Base-by-base conservation (phyloP, 1,139 yeast genomes). In the Meyerozyma elateridarum region DNA sequence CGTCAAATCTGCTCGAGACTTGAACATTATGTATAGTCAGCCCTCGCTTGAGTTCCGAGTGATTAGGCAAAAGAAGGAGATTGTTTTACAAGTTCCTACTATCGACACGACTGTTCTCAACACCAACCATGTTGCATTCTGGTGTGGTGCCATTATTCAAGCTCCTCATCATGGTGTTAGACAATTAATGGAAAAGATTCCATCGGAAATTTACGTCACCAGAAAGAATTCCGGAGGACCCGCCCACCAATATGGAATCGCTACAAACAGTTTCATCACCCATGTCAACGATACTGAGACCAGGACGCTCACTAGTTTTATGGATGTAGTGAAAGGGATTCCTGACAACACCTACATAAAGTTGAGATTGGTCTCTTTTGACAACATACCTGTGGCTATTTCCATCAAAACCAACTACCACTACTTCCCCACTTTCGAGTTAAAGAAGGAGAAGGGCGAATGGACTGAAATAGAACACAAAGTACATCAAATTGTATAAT, bases 361-460 rank as follows among this genome's bases (percentile, higher is more conserved):
- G 51, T 63, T 88, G 41, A 73, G 95, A 44, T 61, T 84, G 30
- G 91, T 87, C 28, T 79, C 94, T 1, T 85, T 83, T 56, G 96
- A 88, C 46, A 81, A 81, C 40, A 78, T 85, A 15, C 95, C 95
- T 9, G 74, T 79, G 46, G 95, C 96, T 2, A 79, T 83, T 35
- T 81, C 95, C 1, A 59, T 88, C 48, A 87, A 87, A 56, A 85
- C 95, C 1, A 85, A 85, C 53, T 85, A 85, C 49, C 96, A 88
- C 52, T 89, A 88, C 52, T 88, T 85, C 69, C 94, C 95, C 27
- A 87, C 95, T 1, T 69, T 76, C 8, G 89, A 82, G 49, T 55
- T 85, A 43, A 70, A 64, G 41, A 73, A 70, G 44, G 66, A 70
- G 39, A 47, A 45, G 8, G 68, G 67, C 8, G 63, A 67, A 40